Percentiles rank a stretch among this genome's conserved stretches.
Conservation (phyloP, 805 yeast species). For the Suhomyces pyralidae region DNA sequence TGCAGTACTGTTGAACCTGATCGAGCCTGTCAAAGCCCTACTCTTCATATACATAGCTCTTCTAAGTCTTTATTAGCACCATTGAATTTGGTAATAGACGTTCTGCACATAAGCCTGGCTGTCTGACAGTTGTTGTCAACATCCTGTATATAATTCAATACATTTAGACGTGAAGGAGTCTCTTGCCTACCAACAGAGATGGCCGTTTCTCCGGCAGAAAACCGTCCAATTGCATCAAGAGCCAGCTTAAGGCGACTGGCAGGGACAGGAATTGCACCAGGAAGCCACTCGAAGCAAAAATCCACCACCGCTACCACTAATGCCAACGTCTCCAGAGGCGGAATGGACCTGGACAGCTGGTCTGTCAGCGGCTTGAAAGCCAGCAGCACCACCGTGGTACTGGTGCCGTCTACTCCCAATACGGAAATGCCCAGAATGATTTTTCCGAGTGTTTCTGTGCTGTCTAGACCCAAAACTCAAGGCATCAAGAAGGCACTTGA, state of each 20-base stretch:
- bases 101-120: not conserved
- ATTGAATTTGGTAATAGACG: too few relatives aligned
- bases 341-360: not conserved
- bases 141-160: not conserved
- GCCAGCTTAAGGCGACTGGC: not conserved
- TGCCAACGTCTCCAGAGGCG: conserved; percentile 1
- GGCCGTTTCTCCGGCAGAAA: not conserved
- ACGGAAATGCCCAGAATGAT: not conserved
- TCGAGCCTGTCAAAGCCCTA: not conserved
- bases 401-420: not conserved
- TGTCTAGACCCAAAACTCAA: not conserved
- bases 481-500: not conserved
- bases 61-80: too few relatives aligned
- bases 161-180: not conserved
- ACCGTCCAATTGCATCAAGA: not conserved
- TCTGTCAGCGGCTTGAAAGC: not conserved
- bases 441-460: not conserved
- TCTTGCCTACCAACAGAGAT: not conserved
- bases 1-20: not conserved
- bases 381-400: not conserved
- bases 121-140: too few relatives aligned
- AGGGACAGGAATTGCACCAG: not conserved
- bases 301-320: conserved; percentile 6
- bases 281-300: not conserved
- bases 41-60: too few relatives aligned